Percentiles rank a stretch among this genome's conserved stretches.
Evolutionary conservation across 371 early-diverging fungal species (phyloP).

Genomic region (Homolaphlyctis polyrhiza): DNA sequence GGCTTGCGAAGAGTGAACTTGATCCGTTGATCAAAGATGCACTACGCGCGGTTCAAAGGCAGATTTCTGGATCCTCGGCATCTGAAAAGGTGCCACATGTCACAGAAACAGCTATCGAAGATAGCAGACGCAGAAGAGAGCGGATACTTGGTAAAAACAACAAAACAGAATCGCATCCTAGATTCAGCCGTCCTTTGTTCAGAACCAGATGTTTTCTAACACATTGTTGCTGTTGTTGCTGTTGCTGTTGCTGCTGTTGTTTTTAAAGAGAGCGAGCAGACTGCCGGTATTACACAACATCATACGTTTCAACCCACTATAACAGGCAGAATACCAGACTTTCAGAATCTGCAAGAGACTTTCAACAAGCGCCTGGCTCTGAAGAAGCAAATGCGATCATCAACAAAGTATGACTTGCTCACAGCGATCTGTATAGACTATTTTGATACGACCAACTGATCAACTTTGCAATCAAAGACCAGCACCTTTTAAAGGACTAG

Average conservation of each 20-base stretch:
- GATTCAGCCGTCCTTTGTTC: no score
- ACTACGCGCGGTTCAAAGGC: not conserved
- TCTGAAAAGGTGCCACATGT: not conserved
- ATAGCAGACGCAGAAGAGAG: not conserved
- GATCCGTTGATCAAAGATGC: not conserved
- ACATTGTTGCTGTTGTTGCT: no score
- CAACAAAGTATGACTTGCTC: not conserved
- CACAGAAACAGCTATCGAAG: not conserved
- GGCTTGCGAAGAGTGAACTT: not conserved
- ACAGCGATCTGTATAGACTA: no score
- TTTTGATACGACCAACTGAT: not conserved
- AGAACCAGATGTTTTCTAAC: no score
- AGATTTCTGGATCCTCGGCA: not conserved
- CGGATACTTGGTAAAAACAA: not conserved
- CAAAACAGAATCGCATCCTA: no score
- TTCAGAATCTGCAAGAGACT: not conserved
- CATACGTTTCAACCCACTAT: conserved; percentile 6
- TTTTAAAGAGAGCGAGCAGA: not conserved
- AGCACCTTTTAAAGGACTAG: not conserved
- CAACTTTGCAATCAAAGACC: not conserved
- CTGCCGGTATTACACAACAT: conserved; percentile 2
- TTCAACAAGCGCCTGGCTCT: conserved; percentile 2
- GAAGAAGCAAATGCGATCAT: not conserved
- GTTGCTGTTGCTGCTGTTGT: no score
- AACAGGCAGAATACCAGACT: not conserved